Conservation (phyloP, 192 early-diverging fungal species). For the Coemansia sp. region DNA sequence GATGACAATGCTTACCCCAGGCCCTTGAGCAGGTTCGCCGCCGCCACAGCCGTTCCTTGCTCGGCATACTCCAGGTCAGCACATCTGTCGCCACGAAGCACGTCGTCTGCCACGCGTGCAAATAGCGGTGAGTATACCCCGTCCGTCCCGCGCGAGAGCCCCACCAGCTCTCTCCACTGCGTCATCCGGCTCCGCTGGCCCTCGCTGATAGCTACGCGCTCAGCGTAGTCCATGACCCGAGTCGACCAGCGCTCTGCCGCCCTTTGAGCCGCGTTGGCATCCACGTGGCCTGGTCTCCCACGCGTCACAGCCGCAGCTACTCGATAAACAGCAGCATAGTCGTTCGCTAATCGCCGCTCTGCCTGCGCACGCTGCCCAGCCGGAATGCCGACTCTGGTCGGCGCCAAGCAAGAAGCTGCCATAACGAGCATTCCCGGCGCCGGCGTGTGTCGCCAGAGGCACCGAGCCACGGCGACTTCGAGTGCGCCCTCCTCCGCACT, state of each 20-base stretch:
- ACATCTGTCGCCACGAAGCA: slow-evolving; percentile 20
- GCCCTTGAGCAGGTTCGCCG: slow-evolving; percentile 49
- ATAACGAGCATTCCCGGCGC: slow-evolving; percentile 44
- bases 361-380: slow-evolving; percentile 23
- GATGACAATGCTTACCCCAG: slow-evolving; percentile 52
- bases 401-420: slow-evolving; percentile 46
- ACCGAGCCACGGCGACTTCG: slow-evolving; percentile 6
- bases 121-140: slow-evolving; percentile 29
- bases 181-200: slow-evolving; percentile 27
- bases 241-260: slow-evolving; percentile 25
- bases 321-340: slow-evolving; percentile 20
- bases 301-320: not conserved
- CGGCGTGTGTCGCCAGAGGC: slow-evolving; percentile 41
- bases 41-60: slow-evolving; percentile 25
- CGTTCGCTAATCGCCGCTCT: slow-evolving; percentile 31
- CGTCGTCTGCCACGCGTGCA: slow-evolving; percentile 23
- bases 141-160: slow-evolving; percentile 25
- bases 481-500: not conserved
- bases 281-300: not conserved
- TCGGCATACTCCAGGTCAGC: slow-evolving; percentile 42
- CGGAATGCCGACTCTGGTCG: slow-evolving; percentile 27
- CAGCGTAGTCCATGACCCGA: slow-evolving; percentile 10
- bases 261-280: not conserved
- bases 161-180: slow-evolving; percentile 31
- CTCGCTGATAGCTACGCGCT: slow-evolving; percentile 21